Conservation (phyloP, 2,329 filamentous ascomycete species). For the Xylariomycetidae sp. region DNA sequence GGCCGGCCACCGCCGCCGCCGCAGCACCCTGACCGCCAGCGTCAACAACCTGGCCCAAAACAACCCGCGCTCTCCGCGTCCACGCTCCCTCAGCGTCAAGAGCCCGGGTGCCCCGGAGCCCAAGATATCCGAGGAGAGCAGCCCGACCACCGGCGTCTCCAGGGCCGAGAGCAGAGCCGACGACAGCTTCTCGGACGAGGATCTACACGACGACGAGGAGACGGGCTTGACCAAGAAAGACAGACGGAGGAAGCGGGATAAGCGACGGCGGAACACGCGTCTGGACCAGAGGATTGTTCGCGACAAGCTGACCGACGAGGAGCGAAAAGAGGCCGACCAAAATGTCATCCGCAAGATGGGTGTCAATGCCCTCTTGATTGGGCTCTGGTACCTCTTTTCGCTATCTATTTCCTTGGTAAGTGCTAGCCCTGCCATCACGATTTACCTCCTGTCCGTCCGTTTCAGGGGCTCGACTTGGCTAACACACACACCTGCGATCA, state of each 20-base stretch:
- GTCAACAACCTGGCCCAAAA: constrained; percentile 16
- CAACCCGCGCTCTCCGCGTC: constrained; percentile 18
- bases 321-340: constrained; percentile 70
- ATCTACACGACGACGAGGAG: constrained; percentile 80
- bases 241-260: constrained; percentile 59
- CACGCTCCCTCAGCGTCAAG: constrained; percentile 22
- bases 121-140: constrained; percentile 41
- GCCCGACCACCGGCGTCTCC: constrained; percentile 11
- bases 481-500: constrained; percentile 30
- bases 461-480: constrained; percentile 16
- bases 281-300: constrained; percentile 64
- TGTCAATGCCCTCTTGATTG: constrained; percentile 76
- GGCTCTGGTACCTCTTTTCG: constrained; percentile 85
- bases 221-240: constrained; percentile 74
- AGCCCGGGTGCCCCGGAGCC: constrained; percentile 31
- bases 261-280: constrained; percentile 60
- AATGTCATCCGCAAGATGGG: constrained; percentile 62
- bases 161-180: constrained; percentile 31
- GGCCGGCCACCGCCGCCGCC: constrained; percentile 47
- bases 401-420: constrained; percentile 85
- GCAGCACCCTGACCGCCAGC: constrained; percentile 47
- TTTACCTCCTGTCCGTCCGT: background rate
- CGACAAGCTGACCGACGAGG: constrained; percentile 59
- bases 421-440: constrained; percentile 11
- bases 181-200: constrained; percentile 63